Evolutionary conservation across 208 protist genomes (phyloP).

Genomic region (Acanthamoeba healyi): DNA sequence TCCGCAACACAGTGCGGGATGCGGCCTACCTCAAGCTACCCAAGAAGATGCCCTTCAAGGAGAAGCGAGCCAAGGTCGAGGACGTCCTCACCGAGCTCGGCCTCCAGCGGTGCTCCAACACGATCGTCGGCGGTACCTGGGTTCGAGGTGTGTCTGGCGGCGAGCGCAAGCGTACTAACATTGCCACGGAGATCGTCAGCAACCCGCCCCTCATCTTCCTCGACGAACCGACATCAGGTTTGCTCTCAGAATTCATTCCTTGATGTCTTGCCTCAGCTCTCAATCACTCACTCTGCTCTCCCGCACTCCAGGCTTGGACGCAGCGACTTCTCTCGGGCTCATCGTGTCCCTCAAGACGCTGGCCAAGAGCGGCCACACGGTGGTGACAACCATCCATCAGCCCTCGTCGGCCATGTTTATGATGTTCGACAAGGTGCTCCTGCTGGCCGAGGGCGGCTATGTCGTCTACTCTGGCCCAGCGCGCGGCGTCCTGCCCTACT

Average conservation of each 20-base stretch:
- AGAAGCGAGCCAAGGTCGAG: constrained; percentile 40
- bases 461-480: constrained; percentile 51
- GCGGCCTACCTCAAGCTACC: constrained; percentile 77
- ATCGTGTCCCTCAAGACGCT: constrained; percentile 91
- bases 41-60: neutral
- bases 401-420: constrained; percentile 93
- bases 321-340: constrained; percentile 91
- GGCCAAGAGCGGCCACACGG: constrained; percentile 90
- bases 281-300: neutral
- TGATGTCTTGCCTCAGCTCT: too few relatives aligned
- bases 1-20: constrained; percentile 75
- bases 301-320: constrained; percentile 89
- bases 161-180: constrained; percentile 86
- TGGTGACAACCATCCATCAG: constrained; percentile 96
- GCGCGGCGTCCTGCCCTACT: constrained; percentile 34
- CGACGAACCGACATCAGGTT: constrained; percentile 82
- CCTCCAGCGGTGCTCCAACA: constrained; percentile 53
- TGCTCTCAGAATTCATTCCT: neutral
- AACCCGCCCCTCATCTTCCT: constrained; percentile 81
- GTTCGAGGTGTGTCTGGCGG: constrained; percentile 78
- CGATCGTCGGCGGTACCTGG: constrained; percentile 75
- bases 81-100: constrained; percentile 72
- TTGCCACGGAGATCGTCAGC: constrained; percentile 83
- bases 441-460: constrained; percentile 65
- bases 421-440: constrained; percentile 76